phyloP scores from a whole-genome alignment of 371 early-diverging fungal genomes.

The Syncephalis fuscata region DNA sequence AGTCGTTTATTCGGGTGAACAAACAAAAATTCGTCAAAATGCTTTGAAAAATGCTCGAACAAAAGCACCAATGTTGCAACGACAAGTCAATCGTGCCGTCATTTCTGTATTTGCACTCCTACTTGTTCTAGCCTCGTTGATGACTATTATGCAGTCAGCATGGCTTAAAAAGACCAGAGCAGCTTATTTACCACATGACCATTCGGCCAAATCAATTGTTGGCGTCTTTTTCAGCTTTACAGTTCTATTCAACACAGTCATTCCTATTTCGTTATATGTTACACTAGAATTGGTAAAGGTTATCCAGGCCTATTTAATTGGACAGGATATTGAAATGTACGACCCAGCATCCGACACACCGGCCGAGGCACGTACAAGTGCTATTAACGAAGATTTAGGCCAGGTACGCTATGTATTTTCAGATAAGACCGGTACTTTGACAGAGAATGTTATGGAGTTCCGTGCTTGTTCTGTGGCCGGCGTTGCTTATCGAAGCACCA shows the following conservation, averaged over 20 bases:
- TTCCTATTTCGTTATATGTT: slow-evolving; percentile 55
- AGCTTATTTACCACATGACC: neutral
- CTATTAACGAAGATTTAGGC: slow-evolving; percentile 84
- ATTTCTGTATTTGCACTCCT: slow-evolving; percentile 39
- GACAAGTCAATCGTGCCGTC: slow-evolving; percentile 41
- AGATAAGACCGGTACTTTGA: slow-evolving; percentile 95
- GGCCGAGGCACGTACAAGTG: slow-evolving; percentile 62
- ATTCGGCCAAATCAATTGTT: slow-evolving; percentile 2
- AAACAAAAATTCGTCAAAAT: slow-evolving; percentile 65
- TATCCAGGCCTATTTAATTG: slow-evolving; percentile 56
- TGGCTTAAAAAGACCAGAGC: slow-evolving; percentile 5
- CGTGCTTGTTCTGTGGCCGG: slow-evolving; percentile 59
- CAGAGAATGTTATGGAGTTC: slow-evolving; percentile 87
- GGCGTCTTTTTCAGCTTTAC: slow-evolving; percentile 47
- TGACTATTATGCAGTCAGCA: slow-evolving; percentile 16
- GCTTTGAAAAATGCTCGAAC: slow-evolving; percentile 40
- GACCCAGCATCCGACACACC: slow-evolving; percentile 47
- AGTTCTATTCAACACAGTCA: slow-evolving; percentile 63
- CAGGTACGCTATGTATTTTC: slow-evolving; percentile 80
- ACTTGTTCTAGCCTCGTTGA: slow-evolving; percentile 23
- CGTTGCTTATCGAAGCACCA: slow-evolving; percentile 22
- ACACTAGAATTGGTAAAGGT: slow-evolving; percentile 55
- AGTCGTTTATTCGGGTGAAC: slow-evolving; percentile 68
- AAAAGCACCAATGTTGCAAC: slow-evolving; percentile 47
- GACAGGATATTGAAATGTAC: slow-evolving; percentile 56